Base-by-base conservation (phyloP, 208 protist species). In the Leptomonas pyrrhocoris region DNA sequence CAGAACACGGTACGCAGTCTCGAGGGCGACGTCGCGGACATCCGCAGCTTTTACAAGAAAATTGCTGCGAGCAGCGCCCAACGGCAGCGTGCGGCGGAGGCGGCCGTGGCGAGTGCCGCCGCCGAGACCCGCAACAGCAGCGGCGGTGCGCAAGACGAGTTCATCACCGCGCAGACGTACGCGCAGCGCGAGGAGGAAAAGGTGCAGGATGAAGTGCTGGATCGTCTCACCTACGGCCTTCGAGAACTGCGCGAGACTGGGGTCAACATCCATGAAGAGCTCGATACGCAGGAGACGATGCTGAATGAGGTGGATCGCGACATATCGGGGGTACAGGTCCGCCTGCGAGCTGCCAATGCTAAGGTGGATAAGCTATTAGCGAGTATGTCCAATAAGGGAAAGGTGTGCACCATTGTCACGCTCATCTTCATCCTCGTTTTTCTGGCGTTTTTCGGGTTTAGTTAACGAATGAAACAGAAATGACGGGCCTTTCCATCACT, bases 321-420 rank as follows among this genome's bases (percentile, higher is more conserved):
- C 68, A 73, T 96, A 38, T 81, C 81, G 0, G 73, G 79, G 25
- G 77, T 96, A 23, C 88, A 90, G 59, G 74, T 85, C 23, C 85
- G 83, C 15, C 69, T 96, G 56, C 82, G 80, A 7, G 68, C 80
- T 5, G 88, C 88, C 25, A 96, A 96, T 60, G 75, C 74, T 9
- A 96, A 93, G 68, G 81, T 96, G 9, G 86, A 96, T 50, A 86
- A 94, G 61, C 75, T 96, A 23, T 79, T 96, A n/a, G 81, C 79
- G 9, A 89, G 79, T 51, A 88, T 96, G 86, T 94, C 91, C 36
- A 90, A 92, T 68, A 83, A 74, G 61, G 82, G 81, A 0, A 96
- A 96, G 60, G 81, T 96, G 28, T 94, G 91, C 74, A 90, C 81
- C 11, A 89, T 96, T 73, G 46, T 85, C 8, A 48, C 60, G 27